A percentile compares a stretch with the other conserved stretches of the same genome.
Evolutionary conservation across 805 yeast species (phyloP).

Genomic region (Saccharomycopsis oosterbeekiorum): DNA sequence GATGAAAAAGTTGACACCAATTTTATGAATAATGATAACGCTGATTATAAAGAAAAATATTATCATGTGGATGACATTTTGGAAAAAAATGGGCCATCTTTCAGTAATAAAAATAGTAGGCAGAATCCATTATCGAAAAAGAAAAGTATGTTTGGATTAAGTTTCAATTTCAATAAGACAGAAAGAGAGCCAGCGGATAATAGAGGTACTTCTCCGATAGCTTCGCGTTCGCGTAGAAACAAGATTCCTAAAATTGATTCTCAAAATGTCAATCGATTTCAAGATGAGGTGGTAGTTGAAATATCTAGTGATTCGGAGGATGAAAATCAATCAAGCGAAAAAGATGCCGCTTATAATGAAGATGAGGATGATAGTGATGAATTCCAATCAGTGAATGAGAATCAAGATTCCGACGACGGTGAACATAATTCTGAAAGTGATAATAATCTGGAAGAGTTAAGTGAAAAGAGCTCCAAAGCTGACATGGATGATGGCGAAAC

Average conservation of each 20-base stretch:
- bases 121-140: neutral
- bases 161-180: neutral
- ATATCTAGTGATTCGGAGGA: neutral
- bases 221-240: neutral
- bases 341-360: neutral
- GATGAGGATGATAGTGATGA: neutral
- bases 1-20: neutral
- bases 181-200: neutral
- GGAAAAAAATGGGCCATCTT: neutral
- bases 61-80: neutral
- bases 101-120: neutral
- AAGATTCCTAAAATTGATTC: neutral
- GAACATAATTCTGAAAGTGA: neutral
- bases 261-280: neutral
- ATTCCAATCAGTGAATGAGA: neutral
- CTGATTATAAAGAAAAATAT: neutral
- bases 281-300: neutral
- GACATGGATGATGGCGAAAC: neutral
- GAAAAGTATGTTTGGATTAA: neutral
- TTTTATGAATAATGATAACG: neutral
- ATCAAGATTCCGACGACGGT: neutral
- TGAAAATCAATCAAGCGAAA: neutral
- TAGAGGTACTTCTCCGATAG: neutral
- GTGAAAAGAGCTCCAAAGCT: neutral
- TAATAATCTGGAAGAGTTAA: neutral